These are phyloP conservation scores for Saccharomyces hybrid DNA, from an alignment of 1,139 yeast genomes.

Conservation along the genomic window DNA sequence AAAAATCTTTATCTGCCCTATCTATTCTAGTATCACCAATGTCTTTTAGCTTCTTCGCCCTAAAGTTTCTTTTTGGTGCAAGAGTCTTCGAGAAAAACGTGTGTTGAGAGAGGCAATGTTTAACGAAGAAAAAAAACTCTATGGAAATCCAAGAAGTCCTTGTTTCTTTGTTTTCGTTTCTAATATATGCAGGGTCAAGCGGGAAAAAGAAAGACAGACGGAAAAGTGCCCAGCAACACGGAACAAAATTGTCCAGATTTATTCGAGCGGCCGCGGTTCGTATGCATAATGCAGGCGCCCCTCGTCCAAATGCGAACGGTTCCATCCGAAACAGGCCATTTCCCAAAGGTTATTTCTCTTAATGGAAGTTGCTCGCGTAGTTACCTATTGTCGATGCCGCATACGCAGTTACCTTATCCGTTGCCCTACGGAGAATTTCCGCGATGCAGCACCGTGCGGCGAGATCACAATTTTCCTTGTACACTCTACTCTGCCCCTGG, in stretches of 20 bases:
- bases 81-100: neutral
- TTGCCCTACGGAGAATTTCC: neutral
- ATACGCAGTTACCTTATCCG: neutral
- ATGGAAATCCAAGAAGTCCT: neutral
- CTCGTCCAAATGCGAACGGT: neutral
- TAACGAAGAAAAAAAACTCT: neutral
- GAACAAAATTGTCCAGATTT: neutral
- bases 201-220: constrained; percentile 1
- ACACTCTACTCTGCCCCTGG: neutral
- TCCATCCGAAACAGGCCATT: neutral
- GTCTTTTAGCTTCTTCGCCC: neutral
- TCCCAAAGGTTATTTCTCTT: neutral
- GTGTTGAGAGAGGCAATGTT: neutral
- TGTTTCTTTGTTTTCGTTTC: neutral
- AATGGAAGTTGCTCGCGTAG: neutral
- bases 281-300: neutral
- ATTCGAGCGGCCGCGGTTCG: neutral
- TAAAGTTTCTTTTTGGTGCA: neutral
- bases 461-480: neutral
- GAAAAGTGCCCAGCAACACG: constrained; percentile 1
- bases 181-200: neutral
- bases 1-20: too few relatives aligned
- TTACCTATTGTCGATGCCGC: neutral
- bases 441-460: neutral
- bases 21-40: neutral